Evolutionary conservation across 129 eudicot genomes (phyloP), one percentile per base, ranked within the genome.

Genomic region (Flaveria bidentis): DNA sequence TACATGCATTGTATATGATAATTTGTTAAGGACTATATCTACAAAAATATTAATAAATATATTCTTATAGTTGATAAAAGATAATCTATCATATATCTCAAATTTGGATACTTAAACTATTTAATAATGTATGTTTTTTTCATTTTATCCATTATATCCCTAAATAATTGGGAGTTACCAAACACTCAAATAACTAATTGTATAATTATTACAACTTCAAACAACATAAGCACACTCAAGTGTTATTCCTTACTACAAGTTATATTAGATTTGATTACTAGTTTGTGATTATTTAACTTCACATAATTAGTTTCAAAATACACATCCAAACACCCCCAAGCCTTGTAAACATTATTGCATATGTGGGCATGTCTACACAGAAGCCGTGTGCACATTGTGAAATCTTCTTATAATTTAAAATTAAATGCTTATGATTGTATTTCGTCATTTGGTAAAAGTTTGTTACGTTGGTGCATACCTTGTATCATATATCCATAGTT

Each of bases 391-490:
- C 63, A 16, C 47, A 30, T 30, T 41, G 30, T 53, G 76, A 53
- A 52, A 15, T 36, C 41, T 36, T 51, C 9, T 73, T 18, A 3
- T 55, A 55, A 51, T 53, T 52, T 73, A 58, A 73, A 73, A n/a
- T 28, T 13, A 11, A 72, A 30, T 17, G 42, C 20, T 13, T 50
- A 47, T 33, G n/a, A 50, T 16, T 45, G 12, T 71, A 36, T 60
- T 51, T 23, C 65, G 52, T 71, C 15, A 26, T 39, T 15, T 71
- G 64, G 22, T 52, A 71, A 15, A 52, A 30, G 18, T 26, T 13
- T 51, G 49, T 51, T 30, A 71, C 51, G 63, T 20, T 51, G n/a
- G 44, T 30, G 75, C 20, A 50, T 52, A 51, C 25, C 25, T 52
- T 33, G 76, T 36, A 36, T 36, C 41, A 36, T 36, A 36, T 36